Base-by-base conservation (phyloP, 2,329 filamentous ascomycete species). In the Botrytis fabae region DNA sequence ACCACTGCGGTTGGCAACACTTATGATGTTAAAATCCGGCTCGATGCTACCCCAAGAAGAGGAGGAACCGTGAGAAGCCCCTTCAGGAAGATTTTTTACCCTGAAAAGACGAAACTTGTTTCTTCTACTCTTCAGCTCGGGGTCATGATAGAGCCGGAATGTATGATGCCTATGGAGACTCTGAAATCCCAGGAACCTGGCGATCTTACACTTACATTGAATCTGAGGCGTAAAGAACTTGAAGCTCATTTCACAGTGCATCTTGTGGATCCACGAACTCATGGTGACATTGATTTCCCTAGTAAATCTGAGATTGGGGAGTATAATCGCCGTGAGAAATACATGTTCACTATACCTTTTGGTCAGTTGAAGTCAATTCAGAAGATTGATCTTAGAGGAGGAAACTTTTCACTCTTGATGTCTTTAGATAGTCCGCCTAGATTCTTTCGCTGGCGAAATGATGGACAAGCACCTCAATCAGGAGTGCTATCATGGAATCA, bases 81-180 rank as follows among this genome's bases (percentile, higher is more conserved):
- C 2, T 74, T 79, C 28, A 77, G 77, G n/a, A 76, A 76, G 14
- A 65, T 80, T 1, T 77, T 70, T 10, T 81, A 82, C 61, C 80
- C 81, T 2, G 73, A 78, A 35, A 78, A 79, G 32, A 80, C 86
- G 79, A 83, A 78, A 18, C 75, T 89, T 1, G 77, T 80, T 2
- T 83, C 86, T 2, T 77, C 79, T 2, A 83, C 82, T 0, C 78
- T 94, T 3, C 85, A 89, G n/a, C 91, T 94, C 76, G 92, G 92
- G 0, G 83, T 89, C 51, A 85, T 89, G 81, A 76, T 85, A 2
- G 81, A 85, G 1, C 84, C 87, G 10, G 83, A 82, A 5, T 82
- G 83, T 0, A 89, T 94, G 85, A 86, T 90, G 79, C 81, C 84
- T 7, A 71, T 73, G 72, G 38, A 40, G 35, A 60, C 22, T 7